phyloP scores from a whole-genome alignment of 805 yeast species.

The Cyberlindnera misumaiensis region DNA sequence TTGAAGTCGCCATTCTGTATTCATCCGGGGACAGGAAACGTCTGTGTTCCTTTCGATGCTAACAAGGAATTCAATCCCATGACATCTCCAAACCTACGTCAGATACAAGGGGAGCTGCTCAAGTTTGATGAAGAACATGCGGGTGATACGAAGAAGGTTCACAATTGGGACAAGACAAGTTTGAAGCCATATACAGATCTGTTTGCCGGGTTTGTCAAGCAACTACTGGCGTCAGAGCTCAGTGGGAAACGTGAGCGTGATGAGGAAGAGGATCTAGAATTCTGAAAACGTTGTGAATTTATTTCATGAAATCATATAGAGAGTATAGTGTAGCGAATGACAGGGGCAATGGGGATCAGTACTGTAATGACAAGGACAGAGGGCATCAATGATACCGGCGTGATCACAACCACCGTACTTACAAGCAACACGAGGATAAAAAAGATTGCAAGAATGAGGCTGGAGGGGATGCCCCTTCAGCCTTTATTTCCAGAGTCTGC shows the following conservation, averaged over 20 bases:
- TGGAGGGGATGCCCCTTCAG: conserved; percentile 4
- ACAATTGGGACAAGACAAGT: conserved; percentile 57
- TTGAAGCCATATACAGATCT: conserved; percentile 63
- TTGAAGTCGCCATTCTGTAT: conserved; percentile 95
- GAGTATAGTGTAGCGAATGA: not conserved
- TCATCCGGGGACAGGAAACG: conserved; percentile 92
- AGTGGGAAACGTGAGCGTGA: conserved; percentile 36
- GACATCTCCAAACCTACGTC: conserved; percentile 67
- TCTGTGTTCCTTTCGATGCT: conserved; percentile 75
- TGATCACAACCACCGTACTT: not conserved
- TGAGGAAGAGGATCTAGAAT: conserved; percentile 13
- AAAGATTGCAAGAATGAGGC: conserved; percentile 4
- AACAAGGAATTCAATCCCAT: conserved; percentile 64
- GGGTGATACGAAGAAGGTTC: conserved; percentile 10
- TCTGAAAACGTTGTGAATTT: conserved; percentile 1
- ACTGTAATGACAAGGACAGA: not conserved
- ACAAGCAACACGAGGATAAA: conserved; percentile 11
- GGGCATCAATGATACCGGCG: not conserved
- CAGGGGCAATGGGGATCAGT: not conserved
- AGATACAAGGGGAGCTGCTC: conserved; percentile 59
- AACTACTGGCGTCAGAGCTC: conserved; percentile 48
- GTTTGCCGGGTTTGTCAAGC: conserved; percentile 57
- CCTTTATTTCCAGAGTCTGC: conserved; percentile 27
- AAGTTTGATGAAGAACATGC: conserved; percentile 31
- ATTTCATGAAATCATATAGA: not conserved